These are phyloP conservation scores for Pichia sp. DNA, from an alignment of 1,139 yeast species.

Conservation along the genomic window DNA sequence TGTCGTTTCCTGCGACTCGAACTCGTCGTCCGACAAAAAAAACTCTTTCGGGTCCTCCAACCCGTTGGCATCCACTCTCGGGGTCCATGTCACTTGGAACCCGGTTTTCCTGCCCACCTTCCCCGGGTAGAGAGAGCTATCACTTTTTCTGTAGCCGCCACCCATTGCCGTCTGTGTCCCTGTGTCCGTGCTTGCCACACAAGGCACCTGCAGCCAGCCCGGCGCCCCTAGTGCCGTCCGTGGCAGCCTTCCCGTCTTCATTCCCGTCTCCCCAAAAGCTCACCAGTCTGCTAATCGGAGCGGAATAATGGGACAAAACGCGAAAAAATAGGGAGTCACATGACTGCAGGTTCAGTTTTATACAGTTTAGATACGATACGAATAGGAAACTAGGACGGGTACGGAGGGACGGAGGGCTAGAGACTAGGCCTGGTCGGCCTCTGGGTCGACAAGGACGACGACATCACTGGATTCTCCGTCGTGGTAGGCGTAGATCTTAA, in stretches of 20 bases:
- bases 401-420: background rate
- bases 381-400: background rate
- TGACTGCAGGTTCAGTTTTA: background rate
- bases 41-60: conserved; percentile 81
- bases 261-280: background rate
- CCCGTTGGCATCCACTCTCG: conserved; percentile 58
- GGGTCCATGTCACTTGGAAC: conserved; percentile 37
- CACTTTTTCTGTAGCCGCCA: conserved; percentile 20
- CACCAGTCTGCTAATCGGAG: background rate
- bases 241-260: background rate
- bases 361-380: background rate
- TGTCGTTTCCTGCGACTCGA: conserved; percentile 21
- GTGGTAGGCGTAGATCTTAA: conserved; percentile 72
- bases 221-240: background rate
- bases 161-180: background rate
- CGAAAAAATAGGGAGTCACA: background rate
- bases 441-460: conserved; percentile 9
- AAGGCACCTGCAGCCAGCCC: no score
- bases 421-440: background rate
- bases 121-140: conserved; percentile 27
- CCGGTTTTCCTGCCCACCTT: conserved; percentile 31
- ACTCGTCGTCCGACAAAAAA: conserved; percentile 46
- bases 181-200: background rate
- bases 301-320: background rate
- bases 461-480: conserved; percentile 45